Evolutionary conservation across 2,329 filamentous ascomycete species (phyloP).

Genomic region (Sporothrix brasiliensis): DNA sequence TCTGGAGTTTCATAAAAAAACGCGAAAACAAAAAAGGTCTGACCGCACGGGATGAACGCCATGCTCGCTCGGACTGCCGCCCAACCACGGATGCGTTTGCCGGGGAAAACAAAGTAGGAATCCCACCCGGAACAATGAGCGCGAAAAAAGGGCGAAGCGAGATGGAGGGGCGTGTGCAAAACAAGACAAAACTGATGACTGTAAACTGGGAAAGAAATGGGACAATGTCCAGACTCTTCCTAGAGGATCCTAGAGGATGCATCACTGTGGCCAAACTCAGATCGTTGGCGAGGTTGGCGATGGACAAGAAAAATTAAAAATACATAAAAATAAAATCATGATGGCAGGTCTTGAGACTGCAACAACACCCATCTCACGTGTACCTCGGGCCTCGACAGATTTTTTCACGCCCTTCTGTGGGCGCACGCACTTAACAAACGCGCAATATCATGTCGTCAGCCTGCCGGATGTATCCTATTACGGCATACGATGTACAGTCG

Average conservation of each 20-base stretch:
- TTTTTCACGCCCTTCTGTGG: not conserved
- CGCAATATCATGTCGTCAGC: not conserved
- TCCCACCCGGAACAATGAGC: not conserved
- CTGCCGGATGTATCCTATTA: not conserved
- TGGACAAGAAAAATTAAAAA: not conserved
- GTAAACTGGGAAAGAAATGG: not conserved
- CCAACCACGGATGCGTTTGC: constrained; percentile 27
- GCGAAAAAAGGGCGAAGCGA: constrained; percentile 18
- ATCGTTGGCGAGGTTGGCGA: not conserved
- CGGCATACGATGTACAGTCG: not conserved
- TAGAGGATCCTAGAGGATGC: not conserved
- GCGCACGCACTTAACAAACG: constrained; percentile 20
- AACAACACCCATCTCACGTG: no score
- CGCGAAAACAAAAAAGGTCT: constrained; percentile 22
- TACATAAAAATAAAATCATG: not conserved
- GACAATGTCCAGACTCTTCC: not conserved
- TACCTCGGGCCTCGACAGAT: no score
- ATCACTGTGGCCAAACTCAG: not conserved
- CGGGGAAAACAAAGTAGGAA: not conserved
- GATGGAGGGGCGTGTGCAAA: constrained; percentile 5
- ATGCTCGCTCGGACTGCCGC: constrained; percentile 30
- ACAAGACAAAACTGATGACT: no score
- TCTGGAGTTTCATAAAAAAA: not conserved
- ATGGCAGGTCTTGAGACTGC: not conserved
- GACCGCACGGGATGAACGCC: constrained; percentile 25